Base-by-base conservation (phyloP, 1,284 basidiomycete genomes). In the Pascua sp. region DNA sequence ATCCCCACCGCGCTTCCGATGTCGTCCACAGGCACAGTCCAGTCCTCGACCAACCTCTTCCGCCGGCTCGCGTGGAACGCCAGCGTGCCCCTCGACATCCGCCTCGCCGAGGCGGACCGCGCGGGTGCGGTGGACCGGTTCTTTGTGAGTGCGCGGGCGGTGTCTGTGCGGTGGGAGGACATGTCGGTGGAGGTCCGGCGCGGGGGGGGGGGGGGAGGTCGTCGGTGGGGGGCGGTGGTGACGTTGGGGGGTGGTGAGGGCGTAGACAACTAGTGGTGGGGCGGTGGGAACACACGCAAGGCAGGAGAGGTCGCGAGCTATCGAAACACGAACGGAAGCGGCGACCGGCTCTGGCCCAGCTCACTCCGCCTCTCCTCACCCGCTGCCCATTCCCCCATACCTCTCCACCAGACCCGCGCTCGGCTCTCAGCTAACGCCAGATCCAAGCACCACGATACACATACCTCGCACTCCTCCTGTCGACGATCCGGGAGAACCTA, bases 401-500 rank as follows among this genome's bases (percentile, higher is more conserved):
- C 24, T 32, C 24, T 32, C 24, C 24, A 7, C 24, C 24, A 32
- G 24, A 32, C 18, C 18, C 40, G 3, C 12, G 11, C 48, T 49
- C 18, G 39, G 24, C 7, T 3, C 24, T 32, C 2, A 4, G 24
- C 46, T 63, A 38, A 55, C 46, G 5, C 15, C 62, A 82, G 79
- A 71, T 81, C 42, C 79, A 81, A 78, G 92, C 89, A 4, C 88
- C 92, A 24, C 84, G 93, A 51, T 87, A 95, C 71, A 87, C 86
- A 71, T 97, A 96, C 78, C 84, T 96, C 38, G 89, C 93, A 12
- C 81, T 96, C n/a, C 78, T 96, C 45, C 82, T 96, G 63, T 87
- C 89, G 4, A 89, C 93, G 69, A 85, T 96, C 63, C 83, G 86
- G 57, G 83, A 86, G 61, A 91, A 91, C 74, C 82, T 96, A 59